These are phyloP conservation scores for Quercus gilva DNA, from an alignment of 306 rosid genomes.

Conservation along the genomic window DNA sequence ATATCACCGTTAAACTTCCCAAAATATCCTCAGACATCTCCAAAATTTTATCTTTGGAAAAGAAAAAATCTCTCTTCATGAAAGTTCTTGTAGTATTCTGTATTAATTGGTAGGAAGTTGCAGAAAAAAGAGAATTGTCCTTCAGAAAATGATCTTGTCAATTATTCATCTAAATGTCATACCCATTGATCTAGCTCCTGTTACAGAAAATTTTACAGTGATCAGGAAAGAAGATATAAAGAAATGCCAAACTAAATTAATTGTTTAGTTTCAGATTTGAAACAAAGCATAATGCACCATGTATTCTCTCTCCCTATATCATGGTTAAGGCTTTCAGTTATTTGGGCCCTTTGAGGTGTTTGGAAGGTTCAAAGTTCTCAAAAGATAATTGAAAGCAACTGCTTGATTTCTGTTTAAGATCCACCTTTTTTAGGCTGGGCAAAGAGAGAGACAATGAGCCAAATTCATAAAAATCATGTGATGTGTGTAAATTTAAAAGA, in stretches of 20 bases:
- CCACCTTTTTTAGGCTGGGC: neutral
- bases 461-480: neutral
- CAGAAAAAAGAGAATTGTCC: neutral
- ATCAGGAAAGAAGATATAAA: neutral
- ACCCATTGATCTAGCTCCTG: constrained; percentile 18
- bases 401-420: neutral
- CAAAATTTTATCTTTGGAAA: neutral
- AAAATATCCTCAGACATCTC: neutral
- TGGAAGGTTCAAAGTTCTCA: neutral
- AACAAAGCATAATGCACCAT: neutral
- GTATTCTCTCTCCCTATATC: neutral
- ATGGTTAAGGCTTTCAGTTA: neutral
- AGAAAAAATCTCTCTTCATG: neutral
- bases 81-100: neutral
- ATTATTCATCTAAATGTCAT: neutral
- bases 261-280: neutral
- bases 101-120: neutral
- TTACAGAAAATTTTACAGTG: neutral
- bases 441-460: neutral
- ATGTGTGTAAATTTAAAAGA: neutral
- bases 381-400: neutral
- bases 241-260: neutral
- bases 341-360: neutral
- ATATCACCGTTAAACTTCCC: neutral
- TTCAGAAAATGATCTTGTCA: neutral